These are phyloP conservation scores for Starmera quercuum DNA, from an alignment of 805 yeast genomes.

Conservation along the genomic window DNA sequence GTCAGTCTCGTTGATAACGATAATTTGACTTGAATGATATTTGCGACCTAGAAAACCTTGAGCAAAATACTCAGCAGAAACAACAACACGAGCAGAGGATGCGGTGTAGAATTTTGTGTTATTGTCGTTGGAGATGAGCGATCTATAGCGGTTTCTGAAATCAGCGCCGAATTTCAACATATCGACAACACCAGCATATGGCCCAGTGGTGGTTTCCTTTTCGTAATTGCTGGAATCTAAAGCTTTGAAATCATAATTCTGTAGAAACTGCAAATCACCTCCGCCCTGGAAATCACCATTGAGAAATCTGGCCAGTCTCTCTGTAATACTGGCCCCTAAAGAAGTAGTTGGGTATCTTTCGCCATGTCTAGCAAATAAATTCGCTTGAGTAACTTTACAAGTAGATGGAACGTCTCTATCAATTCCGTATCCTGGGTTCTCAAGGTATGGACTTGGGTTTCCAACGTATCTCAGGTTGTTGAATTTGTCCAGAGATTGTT, in stretches of 20 bases:
- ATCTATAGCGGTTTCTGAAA: constrained; percentile 38
- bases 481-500: constrained; percentile 12
- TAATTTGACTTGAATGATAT: constrained; percentile 22
- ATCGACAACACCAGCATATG: constrained; percentile 40
- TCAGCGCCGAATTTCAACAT: constrained; percentile 37
- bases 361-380: constrained; percentile 69
- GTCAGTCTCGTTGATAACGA: constrained; percentile 32
- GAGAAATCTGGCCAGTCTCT: constrained; percentile 25
- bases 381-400: constrained; percentile 59
- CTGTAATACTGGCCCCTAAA: constrained; percentile 19
- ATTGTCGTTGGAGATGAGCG: no score
- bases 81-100: constrained; percentile 42
- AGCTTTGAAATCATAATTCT: constrained; percentile 45
- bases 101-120: no score
- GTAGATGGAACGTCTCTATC: constrained; percentile 37
- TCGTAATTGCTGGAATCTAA: constrained; percentile 32
- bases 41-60: constrained; percentile 42
- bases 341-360: constrained; percentile 60
- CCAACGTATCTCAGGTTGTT: constrained; percentile 37
- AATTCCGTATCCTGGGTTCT: constrained; percentile 46
- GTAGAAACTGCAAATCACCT: constrained; percentile 47
- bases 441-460: constrained; percentile 49
- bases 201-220: constrained; percentile 27
- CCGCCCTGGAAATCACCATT: constrained; percentile 27
- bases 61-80: constrained; percentile 37